Evolutionary conservation across 169 alveolate genomes (phyloP), one percentile per base, ranked within the genome.

Genomic region (Plasmodium gaboni): DNA sequence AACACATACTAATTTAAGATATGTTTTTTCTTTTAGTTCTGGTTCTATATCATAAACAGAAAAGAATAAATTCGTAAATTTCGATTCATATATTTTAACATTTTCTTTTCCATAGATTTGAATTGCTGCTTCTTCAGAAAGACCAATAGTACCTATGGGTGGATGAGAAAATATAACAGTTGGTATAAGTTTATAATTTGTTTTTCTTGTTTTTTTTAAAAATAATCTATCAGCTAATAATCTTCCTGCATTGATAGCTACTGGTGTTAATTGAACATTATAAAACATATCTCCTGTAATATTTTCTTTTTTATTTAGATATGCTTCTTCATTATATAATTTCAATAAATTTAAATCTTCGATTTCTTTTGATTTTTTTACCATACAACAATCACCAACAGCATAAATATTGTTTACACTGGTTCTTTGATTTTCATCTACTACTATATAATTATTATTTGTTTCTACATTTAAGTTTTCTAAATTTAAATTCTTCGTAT

Each of bases 191-290:
- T 74, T 91, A 72, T 95, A 53, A 91, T 68, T 61, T 68, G 93
- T 63, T 93, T 88, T 68, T 67, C 74, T 60, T 24, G 69, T 12
- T 38, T 91, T 92, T 22, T 89, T 73, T 63, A 46, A 57, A 80
- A 96, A 98, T 9, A 98, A 72, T 69, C 99, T 95, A 63, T 96
- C 98, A 7, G 98, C 96, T 48, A 98, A 92, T 28, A 95, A 95
- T 83, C 98, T 96, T 22, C 99, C 99, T 2, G 98, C 98, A 19
- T 96, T 97, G 26, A 97, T 97, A 10, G 99, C 99, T 44, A 96
- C 97, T 1, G 99, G 99, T 19, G 99, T 97, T 53, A 98, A 76
- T 86, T 96, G 96, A 64, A 92, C 92, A 61, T 89, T 71, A 32
- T 7, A 78, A 51, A 10, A 78, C 2, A 53, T 59, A 1, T 19